Conservation (phyloP, 805 yeast species). For the Wickerhamiella galacta region DNA sequence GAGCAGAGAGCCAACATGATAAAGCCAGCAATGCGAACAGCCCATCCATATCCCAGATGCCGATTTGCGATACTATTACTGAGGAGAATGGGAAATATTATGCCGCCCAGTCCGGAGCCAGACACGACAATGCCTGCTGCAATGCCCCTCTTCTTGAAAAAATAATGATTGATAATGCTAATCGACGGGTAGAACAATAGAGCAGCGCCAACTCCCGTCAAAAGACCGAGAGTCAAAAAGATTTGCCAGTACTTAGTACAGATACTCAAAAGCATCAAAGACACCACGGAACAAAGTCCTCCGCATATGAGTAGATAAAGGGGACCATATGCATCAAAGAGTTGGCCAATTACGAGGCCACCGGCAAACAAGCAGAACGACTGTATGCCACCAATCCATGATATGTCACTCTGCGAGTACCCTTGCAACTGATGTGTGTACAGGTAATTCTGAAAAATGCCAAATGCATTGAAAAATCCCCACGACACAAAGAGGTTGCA, state of each 20-base stretch:
- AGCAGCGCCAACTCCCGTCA: slow-evolving; percentile 34
- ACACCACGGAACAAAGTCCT: slow-evolving; percentile 24
- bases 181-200: slow-evolving; percentile 30
- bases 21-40: slow-evolving; percentile 33
- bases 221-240: slow-evolving; percentile 35
- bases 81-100: slow-evolving; percentile 30
- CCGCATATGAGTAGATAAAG: not conserved
- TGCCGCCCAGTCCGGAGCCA: slow-evolving; percentile 40
- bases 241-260: slow-evolving; percentile 34
- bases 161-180: slow-evolving; percentile 33
- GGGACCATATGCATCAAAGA: not conserved
- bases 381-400: not conserved
- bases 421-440: no score
- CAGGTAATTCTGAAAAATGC: not conserved
- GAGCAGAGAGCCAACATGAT: slow-evolving; percentile 21
- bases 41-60: slow-evolving; percentile 44
- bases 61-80: slow-evolving; percentile 21
- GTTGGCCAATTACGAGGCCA: not conserved
- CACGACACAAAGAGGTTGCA: slow-evolving; percentile 39
- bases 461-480: slow-evolving; percentile 38
- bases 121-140: slow-evolving; percentile 33
- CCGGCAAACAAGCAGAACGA: not conserved
- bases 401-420: not conserved
- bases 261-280: slow-evolving; percentile 31
- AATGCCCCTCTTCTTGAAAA: slow-evolving; percentile 27